Base-by-base conservation (phyloP, 176 grass and related monocot genomes). In the Poa annua region DNA sequence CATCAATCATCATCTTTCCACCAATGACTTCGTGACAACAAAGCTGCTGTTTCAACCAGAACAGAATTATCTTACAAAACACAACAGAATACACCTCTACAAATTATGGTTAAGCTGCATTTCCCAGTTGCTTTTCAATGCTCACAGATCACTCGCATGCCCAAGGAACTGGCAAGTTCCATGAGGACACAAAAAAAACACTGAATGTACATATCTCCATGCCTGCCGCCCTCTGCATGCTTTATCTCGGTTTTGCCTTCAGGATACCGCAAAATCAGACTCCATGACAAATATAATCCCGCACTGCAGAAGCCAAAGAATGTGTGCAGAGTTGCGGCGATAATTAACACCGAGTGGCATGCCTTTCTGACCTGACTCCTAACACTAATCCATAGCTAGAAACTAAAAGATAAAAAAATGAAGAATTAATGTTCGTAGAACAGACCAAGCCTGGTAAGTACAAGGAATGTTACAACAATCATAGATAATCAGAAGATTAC, bases 391-490 rank as follows among this genome's bases (percentile, higher is more conserved):
- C 39, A 22, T 78, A 49, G 29, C 32, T 84, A 52, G 39, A 56
- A 24, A 51, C 12, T 11, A 62, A 25, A 17, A 8, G 60, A 69
- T 8, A 61, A 5, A 78, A 35, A 29, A 59, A 42, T 38, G 4
- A 71, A 71, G 44, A 1, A 17, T 21, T 49, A 24, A 17, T 5
- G 16, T 47, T 65, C 35, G 3, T 20, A 75, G 8, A 51, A 54
- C 49, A 85, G 35, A 71, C 66, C 20, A 73, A 64, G 32, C 67
- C n/a, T 11, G 34, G 54, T 19, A 2, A 64, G 33, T 22, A 22
- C 54, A 73, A 60, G 45, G 29, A 71, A 86, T 73, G 42, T 80
- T 64, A 86, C 55, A 53, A 29, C 29, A 1, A 26, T 1, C 39
- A 9, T 15, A 33, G 29, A 3, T 33, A 72, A 25, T 33, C 3